These are phyloP conservation scores for Licmophora abbreviata DNA, from an alignment of 108 stramenopile genomes.

Conservation along the genomic window DNA sequence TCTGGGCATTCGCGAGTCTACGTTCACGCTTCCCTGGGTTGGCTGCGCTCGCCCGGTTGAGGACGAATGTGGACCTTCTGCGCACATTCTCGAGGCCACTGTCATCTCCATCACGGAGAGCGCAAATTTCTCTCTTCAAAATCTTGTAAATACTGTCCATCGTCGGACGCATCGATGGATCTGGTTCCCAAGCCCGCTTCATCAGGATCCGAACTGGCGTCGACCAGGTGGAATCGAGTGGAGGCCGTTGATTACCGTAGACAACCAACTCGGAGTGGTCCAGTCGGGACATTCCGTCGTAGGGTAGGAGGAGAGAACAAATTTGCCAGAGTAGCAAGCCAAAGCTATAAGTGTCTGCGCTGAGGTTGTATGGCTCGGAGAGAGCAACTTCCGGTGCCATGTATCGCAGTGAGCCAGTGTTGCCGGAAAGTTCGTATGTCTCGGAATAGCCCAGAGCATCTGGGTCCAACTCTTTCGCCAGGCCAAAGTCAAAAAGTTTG, in stretches of 20 bases:
- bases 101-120: conserved; percentile 44
- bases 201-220: conserved; percentile 52
- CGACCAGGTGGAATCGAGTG: conserved; percentile 50
- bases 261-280: conserved; percentile 43
- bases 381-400: conserved; percentile 59
- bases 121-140: conserved; percentile 36
- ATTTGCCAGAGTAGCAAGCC: conserved; percentile 68
- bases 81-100: conserved; percentile 37
- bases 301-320: conserved; percentile 46
- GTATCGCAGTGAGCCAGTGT: conserved; percentile 74
- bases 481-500: conserved; percentile 55
- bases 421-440: conserved; percentile 68
- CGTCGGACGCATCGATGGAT: conserved; percentile 51
- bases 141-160: conserved; percentile 58
- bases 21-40: too few species aligned
- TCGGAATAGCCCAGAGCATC: conserved; percentile 29
- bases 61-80: conserved; percentile 44
- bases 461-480: conserved; percentile 48
- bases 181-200: conserved; percentile 58
- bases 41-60: conserved; percentile 19
- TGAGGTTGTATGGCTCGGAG: conserved; percentile 61
- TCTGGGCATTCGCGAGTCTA: too few species aligned
- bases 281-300: conserved; percentile 46
- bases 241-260: conserved; percentile 39
- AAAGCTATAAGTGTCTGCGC: conserved; percentile 63